phyloP scores from a whole-genome alignment of 805 yeast species.

The Saccharomycopsis vini region DNA sequence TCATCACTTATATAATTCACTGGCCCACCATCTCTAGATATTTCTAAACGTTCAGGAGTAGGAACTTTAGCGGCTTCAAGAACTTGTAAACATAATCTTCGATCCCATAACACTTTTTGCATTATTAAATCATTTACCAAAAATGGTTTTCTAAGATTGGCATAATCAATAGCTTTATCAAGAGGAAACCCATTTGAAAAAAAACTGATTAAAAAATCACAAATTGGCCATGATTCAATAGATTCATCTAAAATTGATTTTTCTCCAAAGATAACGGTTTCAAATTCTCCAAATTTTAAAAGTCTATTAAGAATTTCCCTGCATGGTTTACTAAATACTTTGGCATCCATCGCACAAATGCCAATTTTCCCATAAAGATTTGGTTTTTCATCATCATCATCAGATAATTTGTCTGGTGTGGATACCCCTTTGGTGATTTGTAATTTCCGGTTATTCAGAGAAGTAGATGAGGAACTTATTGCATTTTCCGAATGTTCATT shows the following conservation, averaged over 20 bases:
- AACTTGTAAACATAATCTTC: slow-evolving; percentile 75
- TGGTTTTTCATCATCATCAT: background rate
- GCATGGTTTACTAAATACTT: slow-evolving; percentile 93
- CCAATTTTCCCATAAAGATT: slow-evolving; percentile 69
- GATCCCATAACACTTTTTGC: slow-evolving; percentile 96
- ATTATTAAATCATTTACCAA: slow-evolving; percentile 79
- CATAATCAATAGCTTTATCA: slow-evolving; percentile 89
- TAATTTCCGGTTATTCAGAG: too few relatives aligned
- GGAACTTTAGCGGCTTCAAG: slow-evolving; percentile 79
- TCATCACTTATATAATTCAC: slow-evolving; percentile 50
- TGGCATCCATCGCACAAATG: slow-evolving; percentile 98
- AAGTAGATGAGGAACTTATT: too few relatives aligned
- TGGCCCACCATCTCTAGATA: slow-evolving; percentile 97
- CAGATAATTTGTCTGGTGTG: background rate
- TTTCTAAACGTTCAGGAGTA: slow-evolving; percentile 81
- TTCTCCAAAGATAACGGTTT: slow-evolving; percentile 94
- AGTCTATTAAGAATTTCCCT: slow-evolving; percentile 79
- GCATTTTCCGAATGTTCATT: too few relatives aligned
- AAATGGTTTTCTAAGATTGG: slow-evolving; percentile 80
- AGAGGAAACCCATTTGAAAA: slow-evolving; percentile 95
- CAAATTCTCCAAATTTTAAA: slow-evolving; percentile 91
- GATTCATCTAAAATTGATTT: slow-evolving; percentile 90
- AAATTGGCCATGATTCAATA: slow-evolving; percentile 97
- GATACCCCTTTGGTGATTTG: too few relatives aligned
- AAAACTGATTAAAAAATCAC: slow-evolving; percentile 89